Evolutionary conservation across 371 early-diverging fungal genomes (phyloP).

Genomic region (Circinella umbellata): DNA sequence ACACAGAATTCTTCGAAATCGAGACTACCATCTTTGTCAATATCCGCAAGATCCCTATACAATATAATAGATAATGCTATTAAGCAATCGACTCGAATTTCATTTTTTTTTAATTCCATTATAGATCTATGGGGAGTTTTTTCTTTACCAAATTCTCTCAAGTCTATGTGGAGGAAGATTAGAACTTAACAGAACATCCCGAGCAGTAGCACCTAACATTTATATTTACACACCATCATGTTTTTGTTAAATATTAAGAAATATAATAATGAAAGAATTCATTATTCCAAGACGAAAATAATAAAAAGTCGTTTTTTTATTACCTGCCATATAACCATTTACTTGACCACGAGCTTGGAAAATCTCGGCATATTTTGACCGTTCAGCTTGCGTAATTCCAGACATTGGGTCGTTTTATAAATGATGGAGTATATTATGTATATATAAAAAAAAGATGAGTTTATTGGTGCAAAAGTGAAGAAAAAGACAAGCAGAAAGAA

Average conservation of each 20-base stretch:
- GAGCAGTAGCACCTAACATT: constrained; percentile 61
- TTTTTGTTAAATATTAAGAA: too few relatives aligned
- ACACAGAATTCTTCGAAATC: constrained; percentile 91
- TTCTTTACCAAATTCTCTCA: constrained; percentile 72
- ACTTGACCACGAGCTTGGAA: constrained; percentile 68
- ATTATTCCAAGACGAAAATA: not conserved
- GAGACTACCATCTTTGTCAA: constrained; percentile 87
- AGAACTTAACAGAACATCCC: constrained; percentile 73
- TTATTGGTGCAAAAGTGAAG: not conserved
- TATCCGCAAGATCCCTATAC: constrained; percentile 82
- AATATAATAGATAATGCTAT: too few relatives aligned
- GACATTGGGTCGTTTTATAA: constrained; percentile 27
- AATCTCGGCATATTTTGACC: constrained; percentile 67
- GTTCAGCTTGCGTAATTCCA: constrained; percentile 54
- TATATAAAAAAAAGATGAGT: too few relatives aligned
- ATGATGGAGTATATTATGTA: not conserved
- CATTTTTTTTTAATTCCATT: too few relatives aligned
- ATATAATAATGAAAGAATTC: too few relatives aligned
- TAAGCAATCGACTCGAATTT: too few relatives aligned
- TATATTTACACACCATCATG: not conserved
- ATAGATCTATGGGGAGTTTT: too few relatives aligned
- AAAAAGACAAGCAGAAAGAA: not conserved
- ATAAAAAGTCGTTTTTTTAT: not conserved
- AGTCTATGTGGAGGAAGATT: constrained; percentile 70
- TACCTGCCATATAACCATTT: constrained; percentile 77